Evolutionary conservation across 306 rosid genomes (phyloP).

Genomic region (Pueraria montana): DNA sequence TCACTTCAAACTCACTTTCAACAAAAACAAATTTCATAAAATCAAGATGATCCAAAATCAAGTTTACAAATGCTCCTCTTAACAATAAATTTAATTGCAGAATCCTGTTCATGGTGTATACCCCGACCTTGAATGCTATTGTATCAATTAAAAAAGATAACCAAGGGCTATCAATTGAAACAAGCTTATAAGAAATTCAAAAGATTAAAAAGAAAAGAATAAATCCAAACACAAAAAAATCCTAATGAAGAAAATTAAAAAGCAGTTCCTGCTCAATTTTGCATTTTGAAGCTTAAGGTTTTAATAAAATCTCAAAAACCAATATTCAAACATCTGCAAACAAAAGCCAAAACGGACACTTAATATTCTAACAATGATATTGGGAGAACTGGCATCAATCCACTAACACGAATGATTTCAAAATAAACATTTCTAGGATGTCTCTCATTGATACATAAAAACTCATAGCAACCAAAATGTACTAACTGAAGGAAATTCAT

Average conservation of each 20-base stretch:
- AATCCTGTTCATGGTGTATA: background rate
- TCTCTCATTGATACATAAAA: slow-evolving; percentile 20
- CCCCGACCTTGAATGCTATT: background rate
- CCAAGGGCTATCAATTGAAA: background rate
- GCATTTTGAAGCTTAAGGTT: background rate
- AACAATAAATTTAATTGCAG: background rate
- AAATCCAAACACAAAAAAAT: background rate
- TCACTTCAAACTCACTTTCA: background rate
- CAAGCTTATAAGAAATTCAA: no score
- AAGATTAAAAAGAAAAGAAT: background rate
- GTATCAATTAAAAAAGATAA: background rate
- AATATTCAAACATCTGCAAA: slow-evolving; percentile 7
- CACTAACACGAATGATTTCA: background rate
- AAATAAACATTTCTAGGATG: background rate
- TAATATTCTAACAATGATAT: background rate
- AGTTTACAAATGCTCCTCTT: background rate
- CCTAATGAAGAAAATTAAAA: background rate
- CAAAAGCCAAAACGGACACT: slow-evolving; percentile 3
- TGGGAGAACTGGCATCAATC: slow-evolving; percentile 8
- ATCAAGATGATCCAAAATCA: background rate
- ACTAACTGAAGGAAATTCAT: slow-evolving; percentile 43
- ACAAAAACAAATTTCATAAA: background rate
- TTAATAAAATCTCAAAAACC: background rate
- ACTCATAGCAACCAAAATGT: slow-evolving; percentile 23
- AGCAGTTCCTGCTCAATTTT: background rate